A percentile compares a stretch with the other conserved stretches of the same genome.
Conservation (phyloP, 768 basidiomycete genomes). For the Macrolepiota albuminosa region DNA sequence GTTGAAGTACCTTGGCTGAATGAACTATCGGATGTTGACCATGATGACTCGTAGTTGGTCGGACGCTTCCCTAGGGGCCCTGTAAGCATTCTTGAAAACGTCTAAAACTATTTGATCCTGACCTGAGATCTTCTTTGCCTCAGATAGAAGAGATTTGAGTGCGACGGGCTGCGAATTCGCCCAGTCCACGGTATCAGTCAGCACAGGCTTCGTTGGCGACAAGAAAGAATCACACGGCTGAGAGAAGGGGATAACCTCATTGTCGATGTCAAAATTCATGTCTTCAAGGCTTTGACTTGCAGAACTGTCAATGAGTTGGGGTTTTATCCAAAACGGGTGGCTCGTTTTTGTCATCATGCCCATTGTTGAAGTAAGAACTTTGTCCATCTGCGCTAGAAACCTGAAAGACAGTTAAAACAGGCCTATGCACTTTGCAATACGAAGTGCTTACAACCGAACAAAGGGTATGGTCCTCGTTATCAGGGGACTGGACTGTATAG, state of each 20-base stretch:
- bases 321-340: conserved; percentile 8
- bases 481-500: not conserved
- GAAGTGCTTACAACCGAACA: not conserved
- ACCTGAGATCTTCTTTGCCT: conserved; percentile 7
- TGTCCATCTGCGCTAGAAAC: conserved; percentile 1
- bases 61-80: conserved; percentile 1
- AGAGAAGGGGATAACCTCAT: conserved; percentile 1
- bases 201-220: conserved; percentile 5
- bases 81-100: not conserved
- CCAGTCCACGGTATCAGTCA: conserved; percentile 12
- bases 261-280: conserved; percentile 13
- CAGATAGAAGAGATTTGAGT: conserved; percentile 8
- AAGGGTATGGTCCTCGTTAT: not conserved
- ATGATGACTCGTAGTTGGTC: conserved; percentile 1
- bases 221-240: conserved; percentile 1
- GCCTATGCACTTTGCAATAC: not conserved
- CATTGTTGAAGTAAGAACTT: conserved; percentile 4
- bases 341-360: conserved; percentile 3
- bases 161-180: conserved; percentile 9
- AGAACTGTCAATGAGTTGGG: not conserved
- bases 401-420: not conserved
- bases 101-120: not conserved
- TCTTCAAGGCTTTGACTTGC: not conserved
- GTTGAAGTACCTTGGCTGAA: conserved; percentile 1
- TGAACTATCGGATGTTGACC: not conserved